Conservation (phyloP, 2,329 filamentous ascomycete genomes). For the Calonectria pseudoturangicola region DNA sequence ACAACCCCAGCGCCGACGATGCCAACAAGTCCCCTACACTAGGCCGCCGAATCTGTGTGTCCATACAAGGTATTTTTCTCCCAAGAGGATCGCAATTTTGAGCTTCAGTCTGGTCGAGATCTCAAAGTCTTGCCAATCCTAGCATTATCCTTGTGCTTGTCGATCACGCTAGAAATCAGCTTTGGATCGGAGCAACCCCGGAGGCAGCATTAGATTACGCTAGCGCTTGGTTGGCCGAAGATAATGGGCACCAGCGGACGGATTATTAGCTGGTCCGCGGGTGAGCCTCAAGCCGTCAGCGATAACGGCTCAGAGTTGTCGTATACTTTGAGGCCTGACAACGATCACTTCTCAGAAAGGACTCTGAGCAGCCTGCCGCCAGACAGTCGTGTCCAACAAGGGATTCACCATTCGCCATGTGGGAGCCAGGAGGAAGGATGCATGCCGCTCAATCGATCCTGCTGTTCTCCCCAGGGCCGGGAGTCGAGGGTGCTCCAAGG, state of each 20-base stretch:
- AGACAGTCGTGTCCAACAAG: too few relatives aligned
- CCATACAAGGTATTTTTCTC: neutral
- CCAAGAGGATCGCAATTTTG: neutral
- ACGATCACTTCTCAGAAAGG: neutral
- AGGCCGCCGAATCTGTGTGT: too few relatives aligned
- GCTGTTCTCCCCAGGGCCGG: too few relatives aligned
- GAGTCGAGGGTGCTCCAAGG: neutral
- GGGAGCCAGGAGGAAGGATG: too few relatives aligned
- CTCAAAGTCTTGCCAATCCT: neutral
- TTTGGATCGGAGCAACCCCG: slow-evolving; percentile 15
- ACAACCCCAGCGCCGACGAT: neutral
- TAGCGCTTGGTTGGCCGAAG: neutral
- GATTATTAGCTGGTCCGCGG: neutral
- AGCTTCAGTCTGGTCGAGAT: neutral
- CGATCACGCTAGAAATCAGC: slow-evolving; percentile 34
- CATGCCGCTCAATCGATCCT: neutral
- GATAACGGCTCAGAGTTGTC: neutral
- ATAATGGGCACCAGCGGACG: neutral
- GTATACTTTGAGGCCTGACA: slow-evolving; percentile 13
- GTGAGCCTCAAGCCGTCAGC: neutral
- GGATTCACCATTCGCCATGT: neutral
- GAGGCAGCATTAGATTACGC: slow-evolving; percentile 20
- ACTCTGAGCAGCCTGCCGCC: neutral
- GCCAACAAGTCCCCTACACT: neutral
- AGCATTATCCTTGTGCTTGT: slow-evolving; percentile 33